phyloP scores from a whole-genome alignment of 345 rosid genomes.

The Isatis tinctoria region DNA sequence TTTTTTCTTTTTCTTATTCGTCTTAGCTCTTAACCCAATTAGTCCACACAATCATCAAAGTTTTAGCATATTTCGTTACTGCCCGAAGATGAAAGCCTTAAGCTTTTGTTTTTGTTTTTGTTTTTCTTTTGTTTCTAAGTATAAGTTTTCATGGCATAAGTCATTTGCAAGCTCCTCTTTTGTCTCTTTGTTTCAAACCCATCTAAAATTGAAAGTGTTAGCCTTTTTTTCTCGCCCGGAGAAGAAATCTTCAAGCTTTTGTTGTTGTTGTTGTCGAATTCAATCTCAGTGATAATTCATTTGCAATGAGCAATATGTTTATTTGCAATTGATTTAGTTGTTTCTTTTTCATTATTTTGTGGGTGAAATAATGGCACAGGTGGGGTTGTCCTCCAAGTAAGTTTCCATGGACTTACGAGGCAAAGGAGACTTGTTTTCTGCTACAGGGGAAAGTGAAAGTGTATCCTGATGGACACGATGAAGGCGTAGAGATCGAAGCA shows the following conservation, averaged over 20 bases:
- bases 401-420: slow-evolving; percentile 78
- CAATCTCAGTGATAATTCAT: neutral
- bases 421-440: slow-evolving; percentile 75
- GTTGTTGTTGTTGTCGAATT: neutral
- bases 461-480: slow-evolving; percentile 64
- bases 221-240: neutral
- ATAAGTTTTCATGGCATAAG: neutral
- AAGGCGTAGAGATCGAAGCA: slow-evolving; percentile 62
- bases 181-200: neutral
- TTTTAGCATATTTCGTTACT: too few relatives aligned
- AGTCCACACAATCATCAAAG: too few relatives aligned
- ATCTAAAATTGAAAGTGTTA: neutral
- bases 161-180: neutral
- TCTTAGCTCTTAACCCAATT: too few relatives aligned
- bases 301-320: neutral
- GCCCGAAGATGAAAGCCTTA: too few relatives aligned
- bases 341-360: neutral
- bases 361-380: slow-evolving; percentile 32
- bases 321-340: neutral
- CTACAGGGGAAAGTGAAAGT: slow-evolving; percentile 80
- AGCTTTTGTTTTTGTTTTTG: neutral
- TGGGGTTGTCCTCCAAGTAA: slow-evolving; percentile 97
- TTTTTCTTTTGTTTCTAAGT: neutral
- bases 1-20: neutral
- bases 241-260: neutral